phyloP scores from a whole-genome alignment of 2,329 filamentous ascomycete species.

The Exophiala spinifera region DNA sequence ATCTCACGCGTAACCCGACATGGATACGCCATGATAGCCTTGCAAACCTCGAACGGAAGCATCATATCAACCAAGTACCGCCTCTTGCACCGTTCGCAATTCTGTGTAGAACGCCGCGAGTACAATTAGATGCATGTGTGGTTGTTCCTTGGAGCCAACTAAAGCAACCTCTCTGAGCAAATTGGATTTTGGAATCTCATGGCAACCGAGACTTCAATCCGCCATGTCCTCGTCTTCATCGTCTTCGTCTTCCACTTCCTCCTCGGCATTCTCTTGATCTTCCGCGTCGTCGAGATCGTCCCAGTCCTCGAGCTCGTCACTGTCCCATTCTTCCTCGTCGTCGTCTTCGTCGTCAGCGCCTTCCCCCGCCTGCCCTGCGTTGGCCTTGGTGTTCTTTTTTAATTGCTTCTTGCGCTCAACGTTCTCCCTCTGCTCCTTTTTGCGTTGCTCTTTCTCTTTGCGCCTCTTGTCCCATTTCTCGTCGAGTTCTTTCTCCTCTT shows the following conservation, averaged over 20 bases:
- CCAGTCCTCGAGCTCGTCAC: constrained; percentile 43
- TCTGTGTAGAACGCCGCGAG: too few relatives aligned
- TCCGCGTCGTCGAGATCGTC: constrained; percentile 33
- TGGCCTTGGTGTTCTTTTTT: constrained; percentile 48
- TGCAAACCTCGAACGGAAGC: too few relatives aligned
- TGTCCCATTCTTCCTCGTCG: constrained; percentile 50
- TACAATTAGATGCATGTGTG: too few relatives aligned
- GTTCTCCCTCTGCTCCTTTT: constrained; percentile 81
- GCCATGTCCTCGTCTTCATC: constrained; percentile 43
- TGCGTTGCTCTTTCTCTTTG: constrained; percentile 77
- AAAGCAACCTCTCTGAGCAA: neutral
- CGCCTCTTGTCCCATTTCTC: constrained; percentile 74
- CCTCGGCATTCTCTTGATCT: constrained; percentile 19
- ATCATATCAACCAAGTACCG: too few relatives aligned
- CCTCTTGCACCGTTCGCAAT: too few relatives aligned
- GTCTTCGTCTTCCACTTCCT: constrained; percentile 33
- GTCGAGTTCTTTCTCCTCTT: constrained; percentile 75
- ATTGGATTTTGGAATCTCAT: neutral
- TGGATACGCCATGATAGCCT: too few relatives aligned
- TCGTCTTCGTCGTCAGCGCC: constrained; percentile 53
- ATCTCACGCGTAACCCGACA: too few relatives aligned
- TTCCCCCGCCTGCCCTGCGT: constrained; percentile 44
- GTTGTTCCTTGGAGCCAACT: neutral
- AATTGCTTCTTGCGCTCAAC: constrained; percentile 78
- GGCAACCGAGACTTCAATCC: constrained; percentile 33